These are phyloP conservation scores for Colletotrichum horii DNA, from an alignment of 2,329 filamentous ascomycete genomes.

Conservation along the genomic window DNA sequence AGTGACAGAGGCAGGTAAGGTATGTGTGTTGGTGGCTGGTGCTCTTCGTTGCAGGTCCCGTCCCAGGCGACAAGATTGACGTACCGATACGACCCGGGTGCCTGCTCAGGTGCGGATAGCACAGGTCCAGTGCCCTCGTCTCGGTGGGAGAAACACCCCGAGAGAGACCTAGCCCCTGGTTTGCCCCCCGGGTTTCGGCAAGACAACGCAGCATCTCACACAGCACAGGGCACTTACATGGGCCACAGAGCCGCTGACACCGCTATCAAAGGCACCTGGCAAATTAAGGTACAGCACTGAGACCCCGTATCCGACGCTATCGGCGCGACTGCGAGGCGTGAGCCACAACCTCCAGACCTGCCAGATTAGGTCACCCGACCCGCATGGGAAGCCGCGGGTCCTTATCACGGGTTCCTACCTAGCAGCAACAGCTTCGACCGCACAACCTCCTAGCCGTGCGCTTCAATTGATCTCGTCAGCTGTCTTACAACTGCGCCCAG, in stretches of 20 bases:
- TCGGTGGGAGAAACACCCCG: neutral
- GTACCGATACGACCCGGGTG: neutral
- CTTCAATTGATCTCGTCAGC: constrained; percentile 23
- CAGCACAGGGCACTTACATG: neutral
- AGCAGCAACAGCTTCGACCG: constrained; percentile 18
- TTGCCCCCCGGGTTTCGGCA: constrained; percentile 10
- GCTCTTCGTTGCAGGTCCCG: neutral
- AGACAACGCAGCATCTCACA: neutral
- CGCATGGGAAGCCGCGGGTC: constrained; percentile 6
- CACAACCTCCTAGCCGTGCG: constrained; percentile 12
- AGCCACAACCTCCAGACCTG: constrained; percentile 21
- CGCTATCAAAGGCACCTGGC: neutral
- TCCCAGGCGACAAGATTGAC: neutral
- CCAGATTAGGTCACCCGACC: constrained; percentile 23
- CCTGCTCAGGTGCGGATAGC: neutral
- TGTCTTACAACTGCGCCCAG: constrained; percentile 14
- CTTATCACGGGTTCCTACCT: constrained; percentile 23
- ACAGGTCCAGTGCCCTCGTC: neutral
- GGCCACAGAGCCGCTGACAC: neutral
- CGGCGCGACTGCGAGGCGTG: neutral
- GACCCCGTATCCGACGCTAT: constrained; percentile 3
- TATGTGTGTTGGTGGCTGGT: neutral
- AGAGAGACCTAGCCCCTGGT: neutral
- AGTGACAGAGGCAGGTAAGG: neutral
- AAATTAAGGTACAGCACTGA: neutral